These are phyloP conservation scores for Quercus rubra DNA, from an alignment of 306 rosid genomes.

Conservation along the genomic window DNA sequence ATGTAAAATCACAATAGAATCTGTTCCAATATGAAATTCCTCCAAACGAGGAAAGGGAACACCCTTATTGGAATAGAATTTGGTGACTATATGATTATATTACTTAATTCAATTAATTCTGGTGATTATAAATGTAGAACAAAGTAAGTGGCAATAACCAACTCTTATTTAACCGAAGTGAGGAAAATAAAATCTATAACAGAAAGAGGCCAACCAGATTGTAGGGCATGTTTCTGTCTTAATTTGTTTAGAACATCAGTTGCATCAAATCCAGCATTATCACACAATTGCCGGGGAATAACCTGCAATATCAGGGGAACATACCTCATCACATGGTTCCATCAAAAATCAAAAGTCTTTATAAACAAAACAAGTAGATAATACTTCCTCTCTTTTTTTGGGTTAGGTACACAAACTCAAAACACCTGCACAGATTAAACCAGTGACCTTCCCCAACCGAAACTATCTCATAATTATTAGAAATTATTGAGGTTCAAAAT, in stretches of 20 bases:
- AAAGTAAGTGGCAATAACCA: background rate
- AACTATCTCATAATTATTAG: too few relatives aligned
- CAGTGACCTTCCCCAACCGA: background rate
- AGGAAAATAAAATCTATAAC: background rate
- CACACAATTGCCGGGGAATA: conserved; percentile 95
- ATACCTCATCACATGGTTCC: conserved; percentile 12
- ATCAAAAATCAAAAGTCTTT: background rate
- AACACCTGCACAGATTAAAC: background rate
- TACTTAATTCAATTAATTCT: background rate
- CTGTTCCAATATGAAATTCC: background rate
- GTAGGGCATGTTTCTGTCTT: conserved; percentile 92
- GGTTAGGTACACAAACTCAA: background rate
- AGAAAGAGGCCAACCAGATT: conserved; percentile 51
- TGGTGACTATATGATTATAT: background rate
- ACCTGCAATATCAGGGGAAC: conserved; percentile 48
- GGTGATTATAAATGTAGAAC: background rate
- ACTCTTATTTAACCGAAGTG: background rate
- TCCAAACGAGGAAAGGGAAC: background rate
- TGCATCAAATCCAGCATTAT: conserved; percentile 98
- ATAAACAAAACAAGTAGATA: background rate
- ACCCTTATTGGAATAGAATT: background rate
- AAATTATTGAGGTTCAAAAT: too few relatives aligned
- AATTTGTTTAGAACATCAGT: conserved; percentile 96
- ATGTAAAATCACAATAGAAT: background rate
- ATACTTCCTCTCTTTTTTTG: background rate